Base-by-base conservation (phyloP, 306 rosid species). In the Corylus avellana region DNA sequence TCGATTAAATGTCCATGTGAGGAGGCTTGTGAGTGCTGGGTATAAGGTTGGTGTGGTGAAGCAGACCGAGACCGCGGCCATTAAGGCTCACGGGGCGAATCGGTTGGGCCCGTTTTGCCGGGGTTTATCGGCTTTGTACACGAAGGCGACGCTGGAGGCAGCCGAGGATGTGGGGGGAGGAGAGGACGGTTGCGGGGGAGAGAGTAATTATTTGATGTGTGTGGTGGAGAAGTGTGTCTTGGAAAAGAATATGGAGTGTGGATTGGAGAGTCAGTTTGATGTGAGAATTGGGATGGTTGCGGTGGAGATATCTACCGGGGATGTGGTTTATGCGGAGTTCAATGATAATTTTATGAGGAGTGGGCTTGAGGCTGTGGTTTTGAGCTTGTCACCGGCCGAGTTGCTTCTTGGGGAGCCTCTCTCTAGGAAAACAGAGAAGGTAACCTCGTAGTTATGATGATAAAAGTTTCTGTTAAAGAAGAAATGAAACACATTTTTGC, bases 21-120 rank as follows among this genome's bases (percentile, higher is more conserved):
- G 98, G 88, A 88, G 98, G 90, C 92, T 95, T 70, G 98, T 95
- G 44, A 78, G 84, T 20, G 97, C 92, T 1, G 98, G 98, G 55
- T 90, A 86, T 57, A 92, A 95, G 83, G 98, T 95, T 27, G 98
- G 98, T 42, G 98, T 95, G 46, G 92, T 95, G 39, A 91, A 86
- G 90, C 98, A 95, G 90, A 95, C 98, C 0, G 98, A 95, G 84
- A 95, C 98, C 0, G 96, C 98, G 1, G 92, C 98, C 50, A 90
- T 92, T 59, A 95, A 95, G 86, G 91, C 98, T 2, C 97, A 90
- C 3, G 94, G 98, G 14, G 84, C 89, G 29, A 92, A 91, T 78
- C 75, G 86, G 56, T 35, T 83, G 0, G 97, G 92, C n/a, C 98
- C 98, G 0, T 95, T 95, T 80, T 81, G 89, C 10, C 70, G 98